A percentile compares a stretch with the other conserved stretches of the same genome.
Conservation (phyloP, 129 eudicot genomes). For the Daucus carota region DNA sequence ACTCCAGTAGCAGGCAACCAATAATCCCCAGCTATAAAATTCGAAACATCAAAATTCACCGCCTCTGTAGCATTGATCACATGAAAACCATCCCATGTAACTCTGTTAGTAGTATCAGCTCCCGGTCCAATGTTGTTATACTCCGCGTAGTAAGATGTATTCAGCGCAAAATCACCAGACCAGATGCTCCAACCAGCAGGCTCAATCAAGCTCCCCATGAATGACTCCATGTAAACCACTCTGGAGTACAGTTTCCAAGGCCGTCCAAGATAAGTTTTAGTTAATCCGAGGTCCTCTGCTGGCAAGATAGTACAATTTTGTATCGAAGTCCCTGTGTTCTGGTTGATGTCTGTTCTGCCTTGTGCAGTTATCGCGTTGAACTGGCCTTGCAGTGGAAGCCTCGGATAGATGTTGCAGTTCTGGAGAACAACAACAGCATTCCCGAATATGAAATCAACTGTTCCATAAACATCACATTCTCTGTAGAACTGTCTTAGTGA, state of each 20-base stretch:
- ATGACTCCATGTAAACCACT: background rate
- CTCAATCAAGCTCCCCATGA: background rate
- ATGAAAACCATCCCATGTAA: background rate
- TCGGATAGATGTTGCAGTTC: background rate
- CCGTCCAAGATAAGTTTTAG: background rate
- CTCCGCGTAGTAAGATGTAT: background rate
- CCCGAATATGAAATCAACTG: background rate
- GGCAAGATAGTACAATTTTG: background rate
- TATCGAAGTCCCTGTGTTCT: background rate
- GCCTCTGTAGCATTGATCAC: background rate
- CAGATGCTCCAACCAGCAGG: background rate
- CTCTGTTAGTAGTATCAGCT: background rate
- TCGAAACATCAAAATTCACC: background rate
- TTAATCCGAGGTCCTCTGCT: background rate
- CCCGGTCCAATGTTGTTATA: background rate
- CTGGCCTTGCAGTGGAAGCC: background rate
- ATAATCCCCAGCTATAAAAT: background rate
- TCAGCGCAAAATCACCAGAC: conserved; percentile 2
- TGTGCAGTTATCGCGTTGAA: conserved; percentile 1
- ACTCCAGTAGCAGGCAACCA: conserved; percentile 5
- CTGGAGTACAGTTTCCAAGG: background rate
- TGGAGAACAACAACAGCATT: background rate
- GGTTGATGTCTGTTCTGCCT: background rate
- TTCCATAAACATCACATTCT: background rate
- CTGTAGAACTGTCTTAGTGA: background rate